phyloP scores from a whole-genome alignment of 2,329 filamentous ascomycete genomes.

The Chlorencoelia australis region DNA sequence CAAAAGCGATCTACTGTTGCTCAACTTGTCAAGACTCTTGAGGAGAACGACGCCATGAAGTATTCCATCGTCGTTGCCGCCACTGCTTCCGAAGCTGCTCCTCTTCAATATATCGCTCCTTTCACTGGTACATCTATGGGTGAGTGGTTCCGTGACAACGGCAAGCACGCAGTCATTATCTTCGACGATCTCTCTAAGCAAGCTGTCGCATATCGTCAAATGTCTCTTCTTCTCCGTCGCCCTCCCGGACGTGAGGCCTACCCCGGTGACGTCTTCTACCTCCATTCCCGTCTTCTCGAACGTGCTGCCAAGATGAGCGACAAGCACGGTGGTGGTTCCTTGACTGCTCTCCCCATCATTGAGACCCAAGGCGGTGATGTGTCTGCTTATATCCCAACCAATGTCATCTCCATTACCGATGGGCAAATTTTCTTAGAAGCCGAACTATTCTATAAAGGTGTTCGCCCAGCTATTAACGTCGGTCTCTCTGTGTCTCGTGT shows the following conservation, averaged over 20 bases:
- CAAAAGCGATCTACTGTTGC: conserved; percentile 99
- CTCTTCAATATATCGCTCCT: conserved; percentile 86
- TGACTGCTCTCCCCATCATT: conserved; percentile 95
- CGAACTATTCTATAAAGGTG: conserved; percentile 99
- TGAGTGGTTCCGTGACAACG: conserved; percentile 73
- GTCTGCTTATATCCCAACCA: conserved; percentile 99
- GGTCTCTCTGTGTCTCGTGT: conserved; percentile 99
- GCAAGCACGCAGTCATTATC: conserved; percentile 81
- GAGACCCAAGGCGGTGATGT: conserved; percentile 99
- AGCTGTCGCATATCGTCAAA: conserved; percentile 95
- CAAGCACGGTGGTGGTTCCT: conserved; percentile 87
- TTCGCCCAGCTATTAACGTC: conserved; percentile 99
- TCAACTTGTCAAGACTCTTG: conserved; percentile 98
- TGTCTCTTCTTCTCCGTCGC: conserved; percentile 95
- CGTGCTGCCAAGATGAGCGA: conserved; percentile 99
- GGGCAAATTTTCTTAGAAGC: conserved; percentile 99
- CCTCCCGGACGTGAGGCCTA: conserved; percentile 98
- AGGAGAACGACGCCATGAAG: conserved; percentile 99
- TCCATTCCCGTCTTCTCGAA: conserved; percentile 96
- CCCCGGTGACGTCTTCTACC: conserved; percentile 98
- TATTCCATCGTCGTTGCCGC: conserved; percentile 91
- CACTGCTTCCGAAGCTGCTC: conserved; percentile 93
- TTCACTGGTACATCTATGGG: conserved; percentile 61
- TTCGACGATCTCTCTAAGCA: conserved; percentile 97
- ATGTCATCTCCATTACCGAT: conserved; percentile 99